phyloP scores from a whole-genome alignment of 495 filamentous ascomycete genomes.

The Hypoxylon rickii region DNA sequence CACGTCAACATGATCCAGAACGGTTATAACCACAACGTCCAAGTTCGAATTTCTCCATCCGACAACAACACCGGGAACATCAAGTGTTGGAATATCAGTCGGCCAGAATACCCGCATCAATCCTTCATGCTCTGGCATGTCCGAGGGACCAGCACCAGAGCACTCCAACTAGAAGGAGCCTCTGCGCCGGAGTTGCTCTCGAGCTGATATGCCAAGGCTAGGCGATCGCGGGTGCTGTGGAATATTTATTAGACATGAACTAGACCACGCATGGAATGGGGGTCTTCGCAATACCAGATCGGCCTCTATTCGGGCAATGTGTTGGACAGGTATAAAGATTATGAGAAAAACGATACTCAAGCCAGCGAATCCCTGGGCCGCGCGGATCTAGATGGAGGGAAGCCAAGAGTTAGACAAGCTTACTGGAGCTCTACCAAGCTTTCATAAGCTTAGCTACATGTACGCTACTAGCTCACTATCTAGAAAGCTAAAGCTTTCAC shows the following conservation, averaged over 20 bases:
- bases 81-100: constrained; percentile 75
- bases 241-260: constrained; percentile 6
- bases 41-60: constrained; percentile 93
- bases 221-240: constrained; percentile 81
- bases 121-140: constrained; percentile 92
- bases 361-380: constrained; percentile 47
- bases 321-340: constrained; percentile 53
- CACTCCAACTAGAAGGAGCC: constrained; percentile 79
- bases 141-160: constrained; percentile 40
- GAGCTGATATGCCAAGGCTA: constrained; percentile 84
- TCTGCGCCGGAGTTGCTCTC: constrained; percentile 90
- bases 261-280: background rate
- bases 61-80: constrained; percentile 80
- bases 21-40: constrained; percentile 86
- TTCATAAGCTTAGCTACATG: no score
- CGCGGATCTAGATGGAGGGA: constrained; percentile 43
- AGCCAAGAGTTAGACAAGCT: constrained; percentile 11
- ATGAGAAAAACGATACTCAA: constrained; percentile 49
- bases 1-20: constrained; percentile 92
- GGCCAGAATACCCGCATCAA: constrained; percentile 99
- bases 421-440: background rate
- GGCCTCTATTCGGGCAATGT: constrained; percentile 50
- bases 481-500: background rate
- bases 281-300: constrained; percentile 44
- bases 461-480: no score